A percentile compares a stretch with the other conserved stretches of the same genome.
These are phyloP conservation scores for Fraxinus xanthoxyloides DNA, from an alignment of 305 asterid genomes.

Conservation along the genomic window DNA sequence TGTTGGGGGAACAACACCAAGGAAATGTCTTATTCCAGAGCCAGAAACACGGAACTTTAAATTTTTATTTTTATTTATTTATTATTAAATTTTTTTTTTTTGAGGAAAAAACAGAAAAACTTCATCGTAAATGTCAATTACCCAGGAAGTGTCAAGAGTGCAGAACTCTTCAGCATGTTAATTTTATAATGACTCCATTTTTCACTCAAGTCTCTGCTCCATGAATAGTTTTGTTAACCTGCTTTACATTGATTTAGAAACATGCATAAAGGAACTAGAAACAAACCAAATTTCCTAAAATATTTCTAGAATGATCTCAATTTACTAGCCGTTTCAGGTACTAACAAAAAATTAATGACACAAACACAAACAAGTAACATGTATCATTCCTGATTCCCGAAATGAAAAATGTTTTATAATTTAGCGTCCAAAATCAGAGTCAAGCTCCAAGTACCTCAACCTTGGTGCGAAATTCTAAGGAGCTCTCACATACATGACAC, in stretches of 20 bases:
- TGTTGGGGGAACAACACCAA: neutral
- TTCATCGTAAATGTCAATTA: neutral
- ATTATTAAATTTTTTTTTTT: neutral
- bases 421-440: neutral
- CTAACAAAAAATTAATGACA: neutral
- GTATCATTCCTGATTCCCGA: neutral
- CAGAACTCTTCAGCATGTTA: neutral
- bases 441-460: slow-evolving; percentile 58
- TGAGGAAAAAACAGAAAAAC: neutral
- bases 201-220: neutral
- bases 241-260: slow-evolving; percentile 1
- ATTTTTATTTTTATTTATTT: neutral
- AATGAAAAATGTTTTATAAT: neutral
- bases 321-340: neutral
- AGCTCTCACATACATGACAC: slow-evolving; percentile 94
- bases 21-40: neutral
- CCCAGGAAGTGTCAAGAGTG: neutral
- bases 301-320: slow-evolving; percentile 5
- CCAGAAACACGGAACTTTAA: neutral
- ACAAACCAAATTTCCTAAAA: slow-evolving; percentile 1
- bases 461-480: slow-evolving; percentile 79
- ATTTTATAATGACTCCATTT: neutral
- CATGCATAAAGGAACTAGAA: neutral
- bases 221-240: neutral
- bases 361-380: neutral